Evolutionary conservation across 2,329 filamentous ascomycete species (phyloP).

Genomic region (Hymenoscyphus occultus): DNA sequence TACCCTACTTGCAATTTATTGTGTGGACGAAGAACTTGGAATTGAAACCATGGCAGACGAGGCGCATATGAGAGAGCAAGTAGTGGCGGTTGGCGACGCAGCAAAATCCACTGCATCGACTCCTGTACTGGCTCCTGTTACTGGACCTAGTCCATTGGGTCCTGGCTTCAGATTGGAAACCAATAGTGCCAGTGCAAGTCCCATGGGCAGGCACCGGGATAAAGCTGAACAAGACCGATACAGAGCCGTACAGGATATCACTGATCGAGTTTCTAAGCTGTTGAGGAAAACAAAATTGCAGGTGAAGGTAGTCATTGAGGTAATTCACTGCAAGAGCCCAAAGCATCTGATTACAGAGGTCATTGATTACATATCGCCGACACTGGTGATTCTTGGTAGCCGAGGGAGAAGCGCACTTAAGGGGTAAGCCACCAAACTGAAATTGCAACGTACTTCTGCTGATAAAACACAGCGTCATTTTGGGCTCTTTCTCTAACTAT

Average conservation of each 20-base stretch:
- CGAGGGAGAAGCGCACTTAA: slow-evolving; percentile 89
- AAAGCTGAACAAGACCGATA: slow-evolving; percentile 75
- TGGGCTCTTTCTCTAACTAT: slow-evolving; percentile 97
- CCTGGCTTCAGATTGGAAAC: slow-evolving; percentile 25
- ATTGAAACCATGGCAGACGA: slow-evolving; percentile 56
- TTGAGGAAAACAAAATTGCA: slow-evolving; percentile 89
- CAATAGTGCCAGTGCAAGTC: slow-evolving; percentile 30
- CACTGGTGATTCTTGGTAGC: slow-evolving; percentile 88
- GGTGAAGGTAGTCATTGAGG: slow-evolving; percentile 89
- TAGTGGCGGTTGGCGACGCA: slow-evolving; percentile 64
- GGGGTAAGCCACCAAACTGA: slow-evolving; percentile 57
- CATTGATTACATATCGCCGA: slow-evolving; percentile 89
- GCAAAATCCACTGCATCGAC: slow-evolving; percentile 35
- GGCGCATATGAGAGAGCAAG: slow-evolving; percentile 71
- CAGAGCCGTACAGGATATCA: slow-evolving; percentile 78
- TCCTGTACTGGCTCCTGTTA: slow-evolving; percentile 23
- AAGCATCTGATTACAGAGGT: slow-evolving; percentile 96
- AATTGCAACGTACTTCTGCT: slow-evolving; percentile 26
- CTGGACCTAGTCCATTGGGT: slow-evolving; percentile 26
- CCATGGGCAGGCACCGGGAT: slow-evolving; percentile 46
- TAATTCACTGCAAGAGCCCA: slow-evolving; percentile 96
- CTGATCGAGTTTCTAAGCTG: slow-evolving; percentile 77
- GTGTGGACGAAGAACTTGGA: slow-evolving; percentile 80
- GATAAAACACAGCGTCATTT: slow-evolving; percentile 67
- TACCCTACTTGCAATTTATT: slow-evolving; percentile 89